phyloP scores from a whole-genome alignment of 768 basidiomycete genomes.

The Exsudoporus frostii region DNA sequence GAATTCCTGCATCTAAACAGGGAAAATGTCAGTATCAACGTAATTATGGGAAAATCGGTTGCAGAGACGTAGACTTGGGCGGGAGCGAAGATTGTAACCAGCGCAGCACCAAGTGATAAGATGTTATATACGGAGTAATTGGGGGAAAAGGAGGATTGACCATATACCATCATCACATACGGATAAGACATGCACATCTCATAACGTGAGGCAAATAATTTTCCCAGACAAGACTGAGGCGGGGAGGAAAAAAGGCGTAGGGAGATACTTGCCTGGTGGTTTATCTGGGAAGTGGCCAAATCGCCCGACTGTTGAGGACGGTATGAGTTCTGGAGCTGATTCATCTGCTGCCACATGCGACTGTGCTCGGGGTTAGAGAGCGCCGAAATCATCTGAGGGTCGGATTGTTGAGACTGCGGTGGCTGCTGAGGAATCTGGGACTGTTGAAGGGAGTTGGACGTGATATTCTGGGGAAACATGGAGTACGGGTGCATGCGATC shows the following conservation, averaged over 20 bases:
- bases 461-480: constrained; percentile 52
- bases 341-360: constrained; percentile 59
- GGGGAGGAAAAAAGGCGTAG: constrained; percentile 9
- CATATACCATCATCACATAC: constrained; percentile 10
- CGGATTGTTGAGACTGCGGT: constrained; percentile 43
- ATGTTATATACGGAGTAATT: constrained; percentile 8
- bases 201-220: constrained; percentile 10
- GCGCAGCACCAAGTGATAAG: constrained; percentile 10
- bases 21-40: constrained; percentile 23
- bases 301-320: constrained; percentile 42
- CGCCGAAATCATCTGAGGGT: constrained; percentile 37
- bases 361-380: constrained; percentile 49
- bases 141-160: constrained; percentile 20
- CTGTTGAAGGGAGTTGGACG: constrained; percentile 39
- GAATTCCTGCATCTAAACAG: constrained; percentile 44
- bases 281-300: constrained; percentile 38
- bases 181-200: constrained; percentile 12
- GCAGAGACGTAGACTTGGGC: constrained; percentile 4
- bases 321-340: constrained; percentile 43
- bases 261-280: constrained; percentile 44
- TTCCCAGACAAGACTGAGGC: constrained; percentile 13
- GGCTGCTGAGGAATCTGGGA: constrained; percentile 43
- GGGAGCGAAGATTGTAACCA: constrained; percentile 1
- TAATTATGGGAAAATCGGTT: constrained; percentile 11
- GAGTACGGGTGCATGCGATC: constrained; percentile 56